Evolutionary conservation across 345 rosid species (phyloP).

Genomic region (Murraya paniculata): DNA sequence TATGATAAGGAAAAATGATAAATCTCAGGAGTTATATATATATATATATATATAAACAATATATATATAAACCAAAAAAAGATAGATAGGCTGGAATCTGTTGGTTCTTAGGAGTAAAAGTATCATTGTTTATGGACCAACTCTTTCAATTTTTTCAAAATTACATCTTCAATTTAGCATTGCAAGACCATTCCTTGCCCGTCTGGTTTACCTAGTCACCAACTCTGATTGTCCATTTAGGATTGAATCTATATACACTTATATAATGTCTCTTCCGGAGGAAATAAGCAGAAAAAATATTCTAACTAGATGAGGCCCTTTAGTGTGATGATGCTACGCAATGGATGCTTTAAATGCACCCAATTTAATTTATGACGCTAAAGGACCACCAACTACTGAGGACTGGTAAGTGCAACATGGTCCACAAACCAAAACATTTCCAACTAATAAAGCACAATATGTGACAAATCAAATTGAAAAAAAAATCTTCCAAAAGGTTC

Average conservation of each 20-base stretch:
- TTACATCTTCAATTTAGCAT: not conserved
- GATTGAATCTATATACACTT: not conserved
- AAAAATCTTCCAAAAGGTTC: not conserved
- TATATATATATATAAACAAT: not conserved
- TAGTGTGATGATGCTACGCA: not conserved
- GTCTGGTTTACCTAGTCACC: not conserved
- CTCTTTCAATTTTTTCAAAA: not conserved
- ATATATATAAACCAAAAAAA: not conserved
- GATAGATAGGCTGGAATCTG: not conserved
- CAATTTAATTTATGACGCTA: not conserved
- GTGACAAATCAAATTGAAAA: not conserved
- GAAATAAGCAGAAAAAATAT: not conserved
- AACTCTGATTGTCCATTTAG: not conserved
- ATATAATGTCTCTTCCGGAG: not conserved
- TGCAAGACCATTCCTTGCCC: not conserved
- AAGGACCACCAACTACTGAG: not conserved
- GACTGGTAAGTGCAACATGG: not conserved
- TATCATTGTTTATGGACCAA: not conserved
- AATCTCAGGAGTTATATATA: not conserved
- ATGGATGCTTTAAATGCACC: not conserved
- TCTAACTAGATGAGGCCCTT: not conserved
- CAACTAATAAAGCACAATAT: not conserved
- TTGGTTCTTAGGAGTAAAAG: not conserved
- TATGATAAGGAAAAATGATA: not conserved
- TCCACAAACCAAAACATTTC: not conserved